Conservation (phyloP, 192 early-diverging fungal species). For the Rhizophlyctis rosea region DNA sequence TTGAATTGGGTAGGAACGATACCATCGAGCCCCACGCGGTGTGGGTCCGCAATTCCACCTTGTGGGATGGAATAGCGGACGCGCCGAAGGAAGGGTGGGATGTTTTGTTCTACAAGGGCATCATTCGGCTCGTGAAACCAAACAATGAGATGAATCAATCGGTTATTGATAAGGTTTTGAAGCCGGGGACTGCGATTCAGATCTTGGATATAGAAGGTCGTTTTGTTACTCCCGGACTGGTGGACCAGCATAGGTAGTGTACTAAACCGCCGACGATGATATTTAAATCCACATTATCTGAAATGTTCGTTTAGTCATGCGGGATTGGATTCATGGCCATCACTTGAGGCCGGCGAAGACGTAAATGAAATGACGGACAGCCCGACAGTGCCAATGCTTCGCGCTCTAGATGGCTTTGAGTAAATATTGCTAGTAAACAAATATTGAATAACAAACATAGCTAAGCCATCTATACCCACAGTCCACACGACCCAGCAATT, state of each 20-base stretch:
- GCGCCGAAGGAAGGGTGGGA: neutral
- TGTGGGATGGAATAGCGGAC: constrained; percentile 1
- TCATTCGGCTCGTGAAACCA: constrained; percentile 16
- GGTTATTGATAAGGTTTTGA: neutral
- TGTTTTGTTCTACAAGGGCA: constrained; percentile 13
- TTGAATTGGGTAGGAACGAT: neutral
- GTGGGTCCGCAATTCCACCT: neutral
- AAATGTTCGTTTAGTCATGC: too few species aligned
- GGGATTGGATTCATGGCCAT: constrained; percentile 66
- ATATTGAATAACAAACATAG: neutral
- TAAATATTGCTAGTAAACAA: constrained; percentile 5
- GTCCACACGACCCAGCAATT: constrained; percentile 57
- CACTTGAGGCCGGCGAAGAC: constrained; percentile 49
- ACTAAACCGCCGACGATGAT: too few species aligned
- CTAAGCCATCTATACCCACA: neutral
- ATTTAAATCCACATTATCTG: too few species aligned
- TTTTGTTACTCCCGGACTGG: constrained; percentile 72
- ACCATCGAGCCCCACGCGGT: too few species aligned
- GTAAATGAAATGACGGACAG: constrained; percentile 63
- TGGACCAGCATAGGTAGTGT: constrained; percentile 61
- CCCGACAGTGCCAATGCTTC: constrained; percentile 61
- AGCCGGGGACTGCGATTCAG: too few species aligned
- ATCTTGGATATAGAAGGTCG: constrained; percentile 61
- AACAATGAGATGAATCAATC: neutral
- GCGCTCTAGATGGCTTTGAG: constrained; percentile 60